Evolutionary conservation across 495 filamentous ascomycete genomes (phyloP).

Genomic region (Cairneyella variabilis): DNA sequence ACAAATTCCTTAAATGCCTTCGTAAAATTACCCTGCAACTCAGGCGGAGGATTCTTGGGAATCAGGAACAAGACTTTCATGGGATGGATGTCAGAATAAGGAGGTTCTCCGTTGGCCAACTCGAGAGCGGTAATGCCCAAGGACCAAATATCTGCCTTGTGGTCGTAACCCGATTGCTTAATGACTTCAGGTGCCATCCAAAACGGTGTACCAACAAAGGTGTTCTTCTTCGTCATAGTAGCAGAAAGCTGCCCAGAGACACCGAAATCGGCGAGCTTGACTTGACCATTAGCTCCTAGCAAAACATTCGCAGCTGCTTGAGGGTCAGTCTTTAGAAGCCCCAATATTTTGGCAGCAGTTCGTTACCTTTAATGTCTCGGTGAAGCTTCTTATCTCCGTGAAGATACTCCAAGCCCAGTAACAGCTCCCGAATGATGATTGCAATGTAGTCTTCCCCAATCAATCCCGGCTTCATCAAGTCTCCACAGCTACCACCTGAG

Average conservation of each 20-base stretch:
- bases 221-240: conserved; percentile 99
- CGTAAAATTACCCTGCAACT: conserved; percentile 79
- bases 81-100: conserved; percentile 94
- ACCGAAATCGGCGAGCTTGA: conserved; percentile 96
- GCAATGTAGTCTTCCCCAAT: conserved; percentile 93
- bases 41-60: conserved; percentile 87
- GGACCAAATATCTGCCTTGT: conserved; percentile 99
- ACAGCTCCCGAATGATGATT: conserved; percentile 85
- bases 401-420: conserved; percentile 87
- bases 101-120: conserved; percentile 87
- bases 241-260: conserved; percentile 96
- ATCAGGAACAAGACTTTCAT: conserved; percentile 99
- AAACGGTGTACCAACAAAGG: conserved; percentile 96
- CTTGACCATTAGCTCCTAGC: conserved; percentile 82
- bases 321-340: conserved; percentile 12
- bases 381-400: conserved; percentile 95
- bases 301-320: conserved; percentile 81
- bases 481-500: conserved; percentile 86
- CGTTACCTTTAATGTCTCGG: conserved; percentile 88
- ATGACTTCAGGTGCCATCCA: conserved; percentile 99
- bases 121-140: conserved; percentile 97
- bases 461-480: conserved; percentile 86
- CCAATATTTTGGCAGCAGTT: background rate
- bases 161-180: conserved; percentile 95
- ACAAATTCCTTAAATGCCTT: conserved; percentile 94